Percentiles rank a stretch among this genome's conserved stretches.
Evolutionary conservation across 495 filamentous ascomycete genomes (phyloP).

Genomic region (Collariella sp.): DNA sequence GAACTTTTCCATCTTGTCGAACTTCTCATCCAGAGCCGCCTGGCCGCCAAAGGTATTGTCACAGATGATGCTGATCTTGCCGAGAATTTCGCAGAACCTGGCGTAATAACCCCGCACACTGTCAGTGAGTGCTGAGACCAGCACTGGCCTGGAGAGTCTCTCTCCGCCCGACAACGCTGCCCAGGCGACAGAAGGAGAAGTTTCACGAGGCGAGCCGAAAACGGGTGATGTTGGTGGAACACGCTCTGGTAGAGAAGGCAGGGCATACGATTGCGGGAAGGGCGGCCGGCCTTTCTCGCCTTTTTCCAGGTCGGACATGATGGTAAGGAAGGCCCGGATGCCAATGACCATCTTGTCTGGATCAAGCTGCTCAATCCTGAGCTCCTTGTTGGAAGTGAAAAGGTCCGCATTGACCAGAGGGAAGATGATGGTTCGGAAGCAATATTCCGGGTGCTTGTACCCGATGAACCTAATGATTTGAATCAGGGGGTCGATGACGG

Average conservation of each 20-base stretch:
- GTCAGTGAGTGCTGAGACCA: slow-evolving; percentile 61
- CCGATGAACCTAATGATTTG: slow-evolving; percentile 94
- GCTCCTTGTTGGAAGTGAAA: slow-evolving; percentile 66
- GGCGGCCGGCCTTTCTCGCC: slow-evolving; percentile 69
- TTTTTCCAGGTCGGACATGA: slow-evolving; percentile 91
- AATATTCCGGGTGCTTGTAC: slow-evolving; percentile 85
- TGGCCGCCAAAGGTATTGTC: slow-evolving; percentile 96
- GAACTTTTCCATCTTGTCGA: slow-evolving; percentile 89
- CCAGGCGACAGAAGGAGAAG: slow-evolving; percentile 21
- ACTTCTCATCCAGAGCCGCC: slow-evolving; percentile 89
- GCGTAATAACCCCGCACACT: slow-evolving; percentile 74
- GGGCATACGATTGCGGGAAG: slow-evolving; percentile 59
- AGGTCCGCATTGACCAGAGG: slow-evolving; percentile 88
- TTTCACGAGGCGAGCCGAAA: slow-evolving; percentile 35
- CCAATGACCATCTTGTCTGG: slow-evolving; percentile 95
- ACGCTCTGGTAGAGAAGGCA: slow-evolving; percentile 33
- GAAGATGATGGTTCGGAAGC: slow-evolving; percentile 86
- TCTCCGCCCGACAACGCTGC: slow-evolving; percentile 37
- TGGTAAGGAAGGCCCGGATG: slow-evolving; percentile 83
- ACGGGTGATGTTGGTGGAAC: slow-evolving; percentile 45
- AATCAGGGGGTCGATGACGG: slow-evolving; percentile 78
- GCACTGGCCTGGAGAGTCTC: slow-evolving; percentile 63
- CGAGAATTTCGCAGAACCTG: slow-evolving; percentile 87
- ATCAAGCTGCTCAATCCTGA: slow-evolving; percentile 86
- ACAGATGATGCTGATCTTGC: slow-evolving; percentile 90